A percentile compares a stretch with the other conserved stretches of the same genome.
Conservation (phyloP, 192 early-diverging fungal genomes). For the Irineochytrium annulatum region DNA sequence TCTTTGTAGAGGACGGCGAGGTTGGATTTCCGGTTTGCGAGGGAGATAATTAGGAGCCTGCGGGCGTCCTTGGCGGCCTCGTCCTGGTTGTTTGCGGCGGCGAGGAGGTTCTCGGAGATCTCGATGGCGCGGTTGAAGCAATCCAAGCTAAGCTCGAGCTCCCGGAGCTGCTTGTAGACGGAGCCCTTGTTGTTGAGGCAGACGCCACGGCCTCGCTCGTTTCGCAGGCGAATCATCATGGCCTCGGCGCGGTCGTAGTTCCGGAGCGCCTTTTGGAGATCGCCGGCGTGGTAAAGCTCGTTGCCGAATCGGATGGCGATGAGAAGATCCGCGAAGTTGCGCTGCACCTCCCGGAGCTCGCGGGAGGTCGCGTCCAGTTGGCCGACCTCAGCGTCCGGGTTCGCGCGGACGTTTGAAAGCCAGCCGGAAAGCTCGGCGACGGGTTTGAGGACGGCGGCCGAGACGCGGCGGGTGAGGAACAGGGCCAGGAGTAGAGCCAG, state of each 20-base stretch:
- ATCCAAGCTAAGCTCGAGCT: background rate
- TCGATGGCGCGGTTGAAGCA: constrained; percentile 25
- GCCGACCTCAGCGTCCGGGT: constrained; percentile 12
- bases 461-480: constrained; percentile 6
- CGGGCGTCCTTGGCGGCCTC: constrained; percentile 8
- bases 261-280: constrained; percentile 28
- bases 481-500: background rate
- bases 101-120: constrained; percentile 17
- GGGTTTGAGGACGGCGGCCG: constrained; percentile 6
- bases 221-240: constrained; percentile 27
- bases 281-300: constrained; percentile 30
- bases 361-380: background rate
- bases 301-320: constrained; percentile 38
- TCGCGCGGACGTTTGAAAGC: background rate
- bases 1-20: constrained; percentile 32
- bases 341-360: constrained; percentile 15
- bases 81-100: constrained; percentile 5
- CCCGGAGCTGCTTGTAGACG: constrained; percentile 32
- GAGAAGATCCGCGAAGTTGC: constrained; percentile 19
- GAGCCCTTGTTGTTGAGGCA: constrained; percentile 37
- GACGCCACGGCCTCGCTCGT: constrained; percentile 29
- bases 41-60: constrained; percentile 10
- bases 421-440: constrained; percentile 9
- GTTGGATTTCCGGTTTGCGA: constrained; percentile 31
- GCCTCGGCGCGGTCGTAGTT: constrained; percentile 34